Conservation (phyloP, 257 asterid genomes). For the Pogostemon cablin region DNA sequence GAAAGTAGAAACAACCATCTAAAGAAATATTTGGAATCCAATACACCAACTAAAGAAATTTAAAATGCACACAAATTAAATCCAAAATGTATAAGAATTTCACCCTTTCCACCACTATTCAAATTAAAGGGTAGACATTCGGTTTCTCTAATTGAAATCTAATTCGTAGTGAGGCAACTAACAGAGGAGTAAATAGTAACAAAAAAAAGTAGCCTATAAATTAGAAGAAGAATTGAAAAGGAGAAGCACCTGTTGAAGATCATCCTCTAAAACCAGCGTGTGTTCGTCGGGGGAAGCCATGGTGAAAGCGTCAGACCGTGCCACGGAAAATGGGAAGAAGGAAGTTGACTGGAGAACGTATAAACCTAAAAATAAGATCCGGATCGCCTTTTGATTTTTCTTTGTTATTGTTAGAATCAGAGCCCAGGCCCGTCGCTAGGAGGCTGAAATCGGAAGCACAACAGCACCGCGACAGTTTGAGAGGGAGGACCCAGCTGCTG, state of each 20-base stretch:
- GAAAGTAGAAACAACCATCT: not conserved
- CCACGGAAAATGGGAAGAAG: slow-evolving; percentile 9
- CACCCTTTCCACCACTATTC: not conserved
- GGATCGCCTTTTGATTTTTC: no score
- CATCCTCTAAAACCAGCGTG: slow-evolving; percentile 65
- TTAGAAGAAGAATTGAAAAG: not conserved
- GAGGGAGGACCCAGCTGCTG: no score
- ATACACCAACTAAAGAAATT: not conserved
- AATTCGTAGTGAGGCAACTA: not conserved
- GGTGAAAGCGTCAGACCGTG: no score
- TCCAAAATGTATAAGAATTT: slow-evolving; percentile 8
- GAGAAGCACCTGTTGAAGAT: slow-evolving; percentile 51
- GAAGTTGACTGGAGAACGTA: no score
- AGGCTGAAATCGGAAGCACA: no score
- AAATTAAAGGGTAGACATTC: not conserved
- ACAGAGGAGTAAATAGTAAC: not conserved
- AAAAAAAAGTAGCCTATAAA: not conserved
- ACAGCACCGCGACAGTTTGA: no score
- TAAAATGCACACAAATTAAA: slow-evolving; percentile 22
- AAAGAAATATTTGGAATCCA: slow-evolving; percentile 9
- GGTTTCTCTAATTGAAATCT: not conserved
- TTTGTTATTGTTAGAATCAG: no score
- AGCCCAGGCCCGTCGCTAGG: no score
- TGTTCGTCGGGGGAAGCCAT: slow-evolving; percentile 72
- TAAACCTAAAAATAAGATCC: no score